phyloP scores from a whole-genome alignment of 345 rosid species.

The Cardamine chenopodiifolia region DNA sequence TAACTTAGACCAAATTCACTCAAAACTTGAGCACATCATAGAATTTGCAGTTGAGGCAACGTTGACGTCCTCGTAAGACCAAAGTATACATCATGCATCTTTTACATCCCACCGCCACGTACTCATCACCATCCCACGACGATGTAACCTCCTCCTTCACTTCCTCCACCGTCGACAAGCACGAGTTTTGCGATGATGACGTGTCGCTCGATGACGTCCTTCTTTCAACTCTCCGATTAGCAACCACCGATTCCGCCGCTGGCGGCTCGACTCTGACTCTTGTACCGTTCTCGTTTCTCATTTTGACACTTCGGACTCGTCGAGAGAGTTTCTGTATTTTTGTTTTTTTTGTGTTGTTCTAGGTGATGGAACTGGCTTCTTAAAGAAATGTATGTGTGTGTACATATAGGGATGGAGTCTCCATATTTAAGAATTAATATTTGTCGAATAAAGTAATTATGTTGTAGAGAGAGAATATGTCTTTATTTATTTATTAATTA shows the following conservation, averaged over 20 bases:
- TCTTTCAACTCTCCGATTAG: constrained; percentile 10
- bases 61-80: constrained; percentile 2
- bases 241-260: too few species aligned
- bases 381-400: not conserved
- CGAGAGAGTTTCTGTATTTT: constrained; percentile 15
- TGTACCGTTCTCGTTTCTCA: constrained; percentile 34
- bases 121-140: constrained; percentile 30
- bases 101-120: constrained; percentile 26
- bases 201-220: constrained; percentile 14
- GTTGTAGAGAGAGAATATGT: constrained; percentile 17
- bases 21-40: constrained; percentile 10
- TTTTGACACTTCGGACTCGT: constrained; percentile 17
- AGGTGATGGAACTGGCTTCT: constrained; percentile 24
- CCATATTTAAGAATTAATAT: constrained; percentile 6
- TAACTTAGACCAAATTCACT: not conserved
- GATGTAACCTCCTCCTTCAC: constrained; percentile 40
- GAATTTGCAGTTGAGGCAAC: constrained; percentile 30
- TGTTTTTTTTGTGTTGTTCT: constrained; percentile 21
- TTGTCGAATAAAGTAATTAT: constrained; percentile 24
- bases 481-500: not conserved
- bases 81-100: constrained; percentile 25
- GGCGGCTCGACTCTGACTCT: constrained; percentile 11
- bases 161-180: constrained; percentile 34
- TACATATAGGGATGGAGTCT: constrained; percentile 12
- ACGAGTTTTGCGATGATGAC: constrained; percentile 27